These are phyloP conservation scores for Corrigiola litoralis DNA, from an alignment of 179 eudicot genomes.

Conservation along the genomic window DNA sequence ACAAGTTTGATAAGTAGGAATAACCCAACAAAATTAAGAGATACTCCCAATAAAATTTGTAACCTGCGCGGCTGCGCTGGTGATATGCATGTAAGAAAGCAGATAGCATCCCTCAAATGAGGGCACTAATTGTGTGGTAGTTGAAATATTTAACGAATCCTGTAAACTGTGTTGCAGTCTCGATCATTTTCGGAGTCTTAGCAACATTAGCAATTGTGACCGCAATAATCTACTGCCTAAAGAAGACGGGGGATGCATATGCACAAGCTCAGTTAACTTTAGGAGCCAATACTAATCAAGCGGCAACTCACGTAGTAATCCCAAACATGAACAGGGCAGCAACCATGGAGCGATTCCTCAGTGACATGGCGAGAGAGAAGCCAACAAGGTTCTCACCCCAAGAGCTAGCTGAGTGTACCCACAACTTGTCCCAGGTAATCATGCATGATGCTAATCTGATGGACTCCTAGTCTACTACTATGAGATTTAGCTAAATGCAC, in stretches of 20 bases:
- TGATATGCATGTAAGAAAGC: no score
- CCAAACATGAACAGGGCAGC: not conserved
- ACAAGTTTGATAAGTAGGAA: no score
- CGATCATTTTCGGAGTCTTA: conserved; percentile 13
- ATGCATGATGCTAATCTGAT: no score
- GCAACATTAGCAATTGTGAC: conserved; percentile 24
- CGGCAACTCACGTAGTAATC: not conserved
- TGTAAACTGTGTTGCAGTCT: conserved; percentile 16
- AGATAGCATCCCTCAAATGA: no score
- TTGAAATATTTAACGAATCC: no score
- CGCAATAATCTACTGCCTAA: conserved; percentile 30
- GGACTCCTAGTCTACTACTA: no score
- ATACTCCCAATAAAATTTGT: no score
- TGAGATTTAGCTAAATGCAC: no score
- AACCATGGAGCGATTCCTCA: conserved; percentile 35
- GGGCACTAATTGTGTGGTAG: no score
- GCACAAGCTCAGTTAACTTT: conserved; percentile 24
- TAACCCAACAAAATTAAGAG: no score
- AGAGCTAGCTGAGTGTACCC: conserved; percentile 20
- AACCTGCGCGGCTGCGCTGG: no score
- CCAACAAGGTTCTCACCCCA: conserved; percentile 28
- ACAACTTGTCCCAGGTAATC: conserved; percentile 20
- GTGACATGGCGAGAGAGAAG: conserved; percentile 33
- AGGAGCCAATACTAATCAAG: no score
- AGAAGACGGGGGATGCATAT: conserved; percentile 23